Conservation (phyloP, 116 monocot species). For the Iris pallida region DNA sequence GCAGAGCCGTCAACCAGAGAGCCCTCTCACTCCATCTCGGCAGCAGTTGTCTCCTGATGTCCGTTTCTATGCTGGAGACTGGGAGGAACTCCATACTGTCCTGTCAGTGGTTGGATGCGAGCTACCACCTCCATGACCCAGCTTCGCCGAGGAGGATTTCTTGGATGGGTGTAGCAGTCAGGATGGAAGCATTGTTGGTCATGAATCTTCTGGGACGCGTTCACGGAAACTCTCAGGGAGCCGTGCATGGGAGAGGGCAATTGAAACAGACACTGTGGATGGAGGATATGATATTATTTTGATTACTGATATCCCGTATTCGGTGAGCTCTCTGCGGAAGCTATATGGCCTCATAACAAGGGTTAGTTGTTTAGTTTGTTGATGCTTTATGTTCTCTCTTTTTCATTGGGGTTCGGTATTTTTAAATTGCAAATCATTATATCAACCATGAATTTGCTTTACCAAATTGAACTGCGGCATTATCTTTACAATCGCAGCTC, state of each 20-base stretch:
- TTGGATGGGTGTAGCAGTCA: constrained; percentile 72
- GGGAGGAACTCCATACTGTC: constrained; percentile 71
- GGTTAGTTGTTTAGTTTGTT: constrained; percentile 36
- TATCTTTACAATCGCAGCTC: too few relatives aligned
- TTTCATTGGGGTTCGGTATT: too few relatives aligned
- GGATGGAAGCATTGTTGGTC: constrained; percentile 53
- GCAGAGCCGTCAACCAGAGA: constrained; percentile 60
- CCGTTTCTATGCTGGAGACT: constrained; percentile 86
- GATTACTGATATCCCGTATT: constrained; percentile 58
- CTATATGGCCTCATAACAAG: constrained; percentile 71
- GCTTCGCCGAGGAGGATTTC: constrained; percentile 86
- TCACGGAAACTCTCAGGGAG: constrained; percentile 85
- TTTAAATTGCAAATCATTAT: too few relatives aligned
- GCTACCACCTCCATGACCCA: constrained; percentile 21
- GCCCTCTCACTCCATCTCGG: constrained; percentile 68
- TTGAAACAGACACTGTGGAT: constrained; percentile 41
- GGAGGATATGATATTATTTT: constrained; percentile 86
- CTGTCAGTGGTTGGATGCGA: constrained; percentile 53
- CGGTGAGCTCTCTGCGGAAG: constrained; percentile 54
- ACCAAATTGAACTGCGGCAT: too few relatives aligned
- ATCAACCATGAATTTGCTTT: too few relatives aligned
- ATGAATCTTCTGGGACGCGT: constrained; percentile 39
- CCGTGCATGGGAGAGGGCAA: constrained; percentile 94
- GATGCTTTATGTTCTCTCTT: background rate
- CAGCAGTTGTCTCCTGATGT: constrained; percentile 59